Evolutionary conservation across 495 filamentous ascomycete genomes (phyloP).

Genomic region (Tuber microsphaerosporum): DNA sequence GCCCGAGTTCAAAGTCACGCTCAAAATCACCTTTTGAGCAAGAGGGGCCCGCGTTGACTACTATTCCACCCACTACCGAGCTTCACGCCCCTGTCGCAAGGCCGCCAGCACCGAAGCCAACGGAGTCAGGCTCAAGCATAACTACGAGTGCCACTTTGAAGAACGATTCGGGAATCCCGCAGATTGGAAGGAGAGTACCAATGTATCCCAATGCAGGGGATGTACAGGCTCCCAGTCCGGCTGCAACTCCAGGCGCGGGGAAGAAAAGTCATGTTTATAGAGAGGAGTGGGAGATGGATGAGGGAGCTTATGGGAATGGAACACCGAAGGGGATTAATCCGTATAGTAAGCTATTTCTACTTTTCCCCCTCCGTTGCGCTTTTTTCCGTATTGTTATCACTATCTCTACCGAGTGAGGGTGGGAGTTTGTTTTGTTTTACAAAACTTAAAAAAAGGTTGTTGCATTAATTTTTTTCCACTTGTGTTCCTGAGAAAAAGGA

Average conservation of each 20-base stretch:
- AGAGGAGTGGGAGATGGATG: slow-evolving; percentile 42
- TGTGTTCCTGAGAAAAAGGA: slow-evolving; percentile 46
- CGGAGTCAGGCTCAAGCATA: slow-evolving; percentile 35
- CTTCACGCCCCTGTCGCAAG: slow-evolving; percentile 43
- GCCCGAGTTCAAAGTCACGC: slow-evolving; percentile 18
- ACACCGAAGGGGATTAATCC: slow-evolving; percentile 28
- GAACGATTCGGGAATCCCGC: slow-evolving; percentile 62
- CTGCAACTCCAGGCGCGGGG: slow-evolving; percentile 72
- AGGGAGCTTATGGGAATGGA: slow-evolving; percentile 38
- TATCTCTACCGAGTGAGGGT: neutral
- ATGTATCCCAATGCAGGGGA: slow-evolving; percentile 93
- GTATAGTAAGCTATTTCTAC: slow-evolving; percentile 30
- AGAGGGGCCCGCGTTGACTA: slow-evolving; percentile 19
- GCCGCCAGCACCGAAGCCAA: slow-evolving; percentile 45
- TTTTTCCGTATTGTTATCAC: neutral
- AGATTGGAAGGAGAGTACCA: slow-evolving; percentile 81
- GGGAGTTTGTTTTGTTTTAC: too few species aligned
- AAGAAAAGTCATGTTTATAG: slow-evolving; percentile 45
- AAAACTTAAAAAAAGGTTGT: too few species aligned
- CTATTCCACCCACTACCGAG: slow-evolving; percentile 31
- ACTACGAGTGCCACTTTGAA: slow-evolving; percentile 12
- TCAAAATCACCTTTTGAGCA: slow-evolving; percentile 22
- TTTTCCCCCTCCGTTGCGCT: slow-evolving; percentile 5
- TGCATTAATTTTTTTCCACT: slow-evolving; percentile 31
- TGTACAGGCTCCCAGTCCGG: slow-evolving; percentile 89